phyloP scores from a whole-genome alignment of 495 filamentous ascomycete species.

The Penicillium subrubescens region DNA sequence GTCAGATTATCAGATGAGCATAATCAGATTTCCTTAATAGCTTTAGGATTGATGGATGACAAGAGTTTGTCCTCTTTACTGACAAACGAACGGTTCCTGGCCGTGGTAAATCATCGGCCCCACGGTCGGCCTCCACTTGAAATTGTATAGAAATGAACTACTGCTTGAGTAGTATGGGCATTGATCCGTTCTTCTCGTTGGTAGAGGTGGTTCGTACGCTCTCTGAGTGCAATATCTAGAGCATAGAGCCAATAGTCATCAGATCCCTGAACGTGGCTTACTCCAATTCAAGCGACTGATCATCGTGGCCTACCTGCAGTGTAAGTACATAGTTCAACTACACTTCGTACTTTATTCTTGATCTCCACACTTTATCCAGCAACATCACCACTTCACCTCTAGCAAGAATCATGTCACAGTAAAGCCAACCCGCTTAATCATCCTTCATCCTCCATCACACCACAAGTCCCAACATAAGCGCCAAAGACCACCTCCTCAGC shows the following conservation, averaged over 20 bases:
- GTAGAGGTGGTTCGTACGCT: background rate
- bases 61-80: too few species aligned
- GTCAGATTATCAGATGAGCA: too few species aligned
- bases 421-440: background rate
- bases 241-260: too few species aligned
- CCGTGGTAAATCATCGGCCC: background rate
- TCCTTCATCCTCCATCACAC: background rate
- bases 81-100: background rate
- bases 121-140: background rate
- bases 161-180: background rate
- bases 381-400: background rate
- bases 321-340: background rate
- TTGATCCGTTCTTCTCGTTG: background rate
- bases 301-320: background rate
- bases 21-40: background rate
- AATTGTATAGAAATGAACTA: background rate
- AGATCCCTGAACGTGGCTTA: too few species aligned
- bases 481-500: background rate
- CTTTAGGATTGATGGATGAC: too few species aligned
- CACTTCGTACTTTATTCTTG: background rate
- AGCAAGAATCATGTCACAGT: background rate
- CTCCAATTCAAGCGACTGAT: background rate
- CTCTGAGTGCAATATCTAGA: background rate
- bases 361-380: background rate
- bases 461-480: conserved; percentile 13